Base-by-base conservation (phyloP, 1,284 basidiomycete species). In the Rhodotorula glutinis region DNA sequence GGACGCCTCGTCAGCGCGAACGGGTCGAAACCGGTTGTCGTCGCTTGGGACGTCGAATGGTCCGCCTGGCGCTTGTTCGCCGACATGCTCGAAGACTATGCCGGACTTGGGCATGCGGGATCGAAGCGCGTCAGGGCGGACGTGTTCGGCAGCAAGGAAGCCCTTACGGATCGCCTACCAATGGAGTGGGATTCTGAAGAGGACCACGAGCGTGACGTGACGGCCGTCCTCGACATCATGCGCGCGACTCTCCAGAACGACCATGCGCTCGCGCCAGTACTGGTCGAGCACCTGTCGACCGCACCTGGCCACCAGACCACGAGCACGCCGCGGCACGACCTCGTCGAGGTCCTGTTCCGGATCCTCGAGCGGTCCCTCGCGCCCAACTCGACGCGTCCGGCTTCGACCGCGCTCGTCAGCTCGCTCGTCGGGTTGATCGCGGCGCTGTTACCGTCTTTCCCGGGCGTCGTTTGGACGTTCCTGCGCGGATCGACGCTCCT, bases 401-500 rank as follows among this genome's bases (percentile, higher is more conserved):
- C 81, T 23, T 82, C 84, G 25, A 83, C 85, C 0, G 82, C 84
- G 47, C 83, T 93, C 64, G 88, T 93, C 71, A 88, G 88, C 7
- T 89, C 89, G 4, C 85, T 88, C 0, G 84, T 92, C 80, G 87
- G 85, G 62, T 85, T 93, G 13, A 82, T 94, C n/a, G 84, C 89
- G 14, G 86, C 87, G 0, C 82, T 94, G 41, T 82, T 93, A 2
- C 88, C 88, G 0, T 83, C 81, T 55, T 88, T 88, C 74, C 87
- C 90, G 2, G 86, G 86, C 65, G 84, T 88, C 2, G 88, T 93
- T 25, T 94, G 92, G 91, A 81, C 92, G 10, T 91, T 88, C 74
- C 83, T 92, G 38, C 87, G 90, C 17, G 90, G 89, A 3, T 88
- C 90, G 1, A 82, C 85, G 2, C 82, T 86, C 9, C 81, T 94